These are phyloP conservation scores for Torrubiella hemipterigena DNA, from an alignment of 2,329 filamentous ascomycete genomes.

Conservation along the genomic window DNA sequence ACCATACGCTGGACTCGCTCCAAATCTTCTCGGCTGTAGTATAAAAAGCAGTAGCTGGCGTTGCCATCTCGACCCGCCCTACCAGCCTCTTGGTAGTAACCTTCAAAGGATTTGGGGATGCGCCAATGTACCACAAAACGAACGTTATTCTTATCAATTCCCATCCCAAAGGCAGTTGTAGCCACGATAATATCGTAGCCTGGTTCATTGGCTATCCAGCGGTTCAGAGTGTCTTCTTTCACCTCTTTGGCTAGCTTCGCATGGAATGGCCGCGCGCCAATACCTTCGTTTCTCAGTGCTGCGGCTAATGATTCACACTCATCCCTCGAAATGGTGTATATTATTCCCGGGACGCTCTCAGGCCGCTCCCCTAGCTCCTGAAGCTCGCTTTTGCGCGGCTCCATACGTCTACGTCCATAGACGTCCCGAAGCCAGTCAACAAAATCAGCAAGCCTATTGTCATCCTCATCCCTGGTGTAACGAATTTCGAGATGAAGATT, in stretches of 20 bases:
- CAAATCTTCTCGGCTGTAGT: constrained; percentile 80
- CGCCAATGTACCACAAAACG: constrained; percentile 94
- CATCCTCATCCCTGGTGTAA: constrained; percentile 65
- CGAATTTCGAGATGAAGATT: constrained; percentile 88
- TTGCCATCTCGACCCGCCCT: constrained; percentile 84
- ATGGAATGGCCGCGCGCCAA: constrained; percentile 65
- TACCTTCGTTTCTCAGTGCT: constrained; percentile 52
- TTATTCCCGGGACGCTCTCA: constrained; percentile 62
- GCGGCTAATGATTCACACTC: constrained; percentile 63
- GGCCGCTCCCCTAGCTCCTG: constrained; percentile 37
- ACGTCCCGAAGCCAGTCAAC: constrained; percentile 64
- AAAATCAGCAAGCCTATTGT: constrained; percentile 62
- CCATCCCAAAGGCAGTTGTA: constrained; percentile 95
- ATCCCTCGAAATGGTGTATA: constrained; percentile 64
- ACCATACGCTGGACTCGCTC: constrained; percentile 56
- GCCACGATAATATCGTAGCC: constrained; percentile 89
- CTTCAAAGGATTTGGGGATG: constrained; percentile 85
- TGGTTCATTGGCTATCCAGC: constrained; percentile 60
- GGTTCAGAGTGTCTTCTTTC: constrained; percentile 58
- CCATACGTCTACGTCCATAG: constrained; percentile 52
- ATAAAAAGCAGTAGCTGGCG: constrained; percentile 75
- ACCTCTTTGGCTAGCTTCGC: constrained; percentile 53
- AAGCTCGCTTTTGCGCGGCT: constrained; percentile 48
- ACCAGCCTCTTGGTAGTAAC: constrained; percentile 91
- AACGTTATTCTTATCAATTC: constrained; percentile 90